Evolutionary conservation across 2,329 filamentous ascomycete species (phyloP), one percentile per base, ranked within the genome.

Genomic region (Cadophora malorum): DNA sequence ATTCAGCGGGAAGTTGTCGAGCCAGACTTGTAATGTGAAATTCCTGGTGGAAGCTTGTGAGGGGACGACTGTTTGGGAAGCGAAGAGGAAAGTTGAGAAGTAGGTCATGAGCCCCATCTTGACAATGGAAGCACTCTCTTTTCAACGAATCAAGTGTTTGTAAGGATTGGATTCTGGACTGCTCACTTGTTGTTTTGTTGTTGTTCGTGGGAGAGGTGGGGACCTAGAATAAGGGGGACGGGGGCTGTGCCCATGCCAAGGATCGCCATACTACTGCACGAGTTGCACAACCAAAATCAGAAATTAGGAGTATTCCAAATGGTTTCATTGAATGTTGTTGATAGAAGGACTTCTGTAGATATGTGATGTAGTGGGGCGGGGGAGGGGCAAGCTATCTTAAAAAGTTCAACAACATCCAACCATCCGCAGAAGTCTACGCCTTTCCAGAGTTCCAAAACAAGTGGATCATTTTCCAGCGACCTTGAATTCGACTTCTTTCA

Each of bases 1-100:
- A 23, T 67, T 64, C 7, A 64, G 23, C 12, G 61, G 56, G 9
- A 62, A 62, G 21, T 65, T 64, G 41, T 67, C 47, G 28, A 62
- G 62, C 55, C 31, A 62, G 21, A 61, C 55, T 58, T 61, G 41
- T 33, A 65, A 33, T 12, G 58, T 66, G 25, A 63, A 66, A 47
- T 45, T 31, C 35, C 7, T 64, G 19, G 50, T 52, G 45, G 60
- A 38, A 31, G 60, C 19, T 12, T 41, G 10, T 16, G 23, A 49
- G 33, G 50, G 35, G 16, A 28, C 3, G 47, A 12, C 16, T 21
- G 47, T 31, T 41, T 50, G 60, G 19, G 60, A 53, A 35, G 45
- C 47, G 25, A 35, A 12, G 47, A 50, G 41, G 19, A 53, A 63
- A 14, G 25, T 63, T 16, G 45, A 50, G 47, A 63, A 4, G 12